Evolutionary conservation across 2,329 filamentous ascomycete species (phyloP).

Genomic region (Alternaria burnsii): DNA sequence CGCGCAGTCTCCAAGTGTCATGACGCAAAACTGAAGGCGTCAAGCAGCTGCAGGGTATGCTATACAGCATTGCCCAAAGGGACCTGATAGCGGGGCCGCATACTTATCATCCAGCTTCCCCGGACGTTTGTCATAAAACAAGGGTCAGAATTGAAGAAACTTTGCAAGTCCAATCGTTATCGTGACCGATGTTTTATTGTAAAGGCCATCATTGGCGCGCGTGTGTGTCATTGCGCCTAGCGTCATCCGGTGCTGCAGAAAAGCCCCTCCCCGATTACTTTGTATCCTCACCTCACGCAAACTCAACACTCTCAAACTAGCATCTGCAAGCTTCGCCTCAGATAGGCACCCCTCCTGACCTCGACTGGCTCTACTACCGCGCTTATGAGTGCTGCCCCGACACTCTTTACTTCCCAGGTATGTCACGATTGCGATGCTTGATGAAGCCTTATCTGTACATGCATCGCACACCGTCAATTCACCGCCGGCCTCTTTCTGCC

Average conservation of each 20-base stretch:
- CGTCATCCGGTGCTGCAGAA: constrained; percentile 3
- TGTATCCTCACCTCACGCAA: constrained; percentile 2
- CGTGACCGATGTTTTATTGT: constrained; percentile 2
- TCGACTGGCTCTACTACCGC: constrained; percentile 41
- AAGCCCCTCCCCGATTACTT: constrained; percentile 5
- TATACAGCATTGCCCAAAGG: constrained; percentile 12
- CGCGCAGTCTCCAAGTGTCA: not conserved
- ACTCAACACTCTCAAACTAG: constrained; percentile 4
- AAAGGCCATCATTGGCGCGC: constrained; percentile 1
- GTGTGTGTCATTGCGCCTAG: constrained; percentile 7
- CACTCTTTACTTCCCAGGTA: constrained; percentile 64
- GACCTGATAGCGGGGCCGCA: constrained; percentile 17
- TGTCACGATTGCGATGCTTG: constrained; percentile 34
- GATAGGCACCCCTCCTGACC: constrained; percentile 34
- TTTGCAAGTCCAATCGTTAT: constrained; percentile 6
- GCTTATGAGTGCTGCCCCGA: constrained; percentile 61
- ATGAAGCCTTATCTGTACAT: constrained; percentile 43
- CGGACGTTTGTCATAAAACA: not conserved
- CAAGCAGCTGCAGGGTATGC: constrained; percentile 5
- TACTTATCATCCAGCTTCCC: not conserved
- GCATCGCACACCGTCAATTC: constrained; percentile 41
- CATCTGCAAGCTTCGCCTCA: constrained; percentile 2
- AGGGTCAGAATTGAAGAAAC: constrained; percentile 1
- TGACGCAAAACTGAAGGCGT: not conserved
- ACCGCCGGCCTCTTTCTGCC: constrained; percentile 20